Evolutionary conservation across 192 early-diverging fungal genomes (phyloP).

Genomic region (Gaertneriomyces sp.): DNA sequence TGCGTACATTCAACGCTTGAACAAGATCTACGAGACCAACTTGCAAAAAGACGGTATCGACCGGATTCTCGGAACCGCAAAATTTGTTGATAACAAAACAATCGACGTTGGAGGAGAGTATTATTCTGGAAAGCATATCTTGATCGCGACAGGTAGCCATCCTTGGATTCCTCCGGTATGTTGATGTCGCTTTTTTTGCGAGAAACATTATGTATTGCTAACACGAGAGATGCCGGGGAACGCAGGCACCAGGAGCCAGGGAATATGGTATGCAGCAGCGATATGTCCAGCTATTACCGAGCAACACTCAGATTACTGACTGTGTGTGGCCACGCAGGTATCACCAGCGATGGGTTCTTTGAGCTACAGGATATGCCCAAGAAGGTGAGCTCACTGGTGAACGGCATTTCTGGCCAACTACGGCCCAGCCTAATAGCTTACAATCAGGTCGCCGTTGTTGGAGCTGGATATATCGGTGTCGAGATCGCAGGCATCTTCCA

Average conservation of each 20-base stretch:
- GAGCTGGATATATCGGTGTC: conserved; percentile 81
- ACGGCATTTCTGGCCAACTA: conserved; percentile 1
- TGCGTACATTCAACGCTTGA: conserved; percentile 93
- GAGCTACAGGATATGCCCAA: conserved; percentile 87
- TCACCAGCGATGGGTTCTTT: conserved; percentile 95
- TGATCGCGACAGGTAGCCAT: conserved; percentile 78
- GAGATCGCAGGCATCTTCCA: conserved; percentile 94
- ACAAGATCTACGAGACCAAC: conserved; percentile 94
- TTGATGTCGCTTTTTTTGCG: neutral
- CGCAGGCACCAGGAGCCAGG: conserved; percentile 63
- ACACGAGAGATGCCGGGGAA: too few relatives aligned
- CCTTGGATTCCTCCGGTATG: conserved; percentile 60
- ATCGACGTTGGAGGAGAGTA: conserved; percentile 54
- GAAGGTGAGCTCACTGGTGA: conserved; percentile 56
- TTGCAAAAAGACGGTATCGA: conserved; percentile 82
- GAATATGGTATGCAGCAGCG: conserved; percentile 42
- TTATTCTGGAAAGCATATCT: conserved; percentile 71
- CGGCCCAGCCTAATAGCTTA: conserved; percentile 16
- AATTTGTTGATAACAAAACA: conserved; percentile 73
- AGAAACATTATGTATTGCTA: neutral
- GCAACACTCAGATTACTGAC: too few relatives aligned
- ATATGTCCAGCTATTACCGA: too few relatives aligned
- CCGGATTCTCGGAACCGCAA: conserved; percentile 77
- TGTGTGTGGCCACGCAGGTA: conserved; percentile 50
- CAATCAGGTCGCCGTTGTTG: conserved; percentile 34